Base-by-base conservation (phyloP, 257 asterid species). In the Parsonsia alboflavescens region DNA sequence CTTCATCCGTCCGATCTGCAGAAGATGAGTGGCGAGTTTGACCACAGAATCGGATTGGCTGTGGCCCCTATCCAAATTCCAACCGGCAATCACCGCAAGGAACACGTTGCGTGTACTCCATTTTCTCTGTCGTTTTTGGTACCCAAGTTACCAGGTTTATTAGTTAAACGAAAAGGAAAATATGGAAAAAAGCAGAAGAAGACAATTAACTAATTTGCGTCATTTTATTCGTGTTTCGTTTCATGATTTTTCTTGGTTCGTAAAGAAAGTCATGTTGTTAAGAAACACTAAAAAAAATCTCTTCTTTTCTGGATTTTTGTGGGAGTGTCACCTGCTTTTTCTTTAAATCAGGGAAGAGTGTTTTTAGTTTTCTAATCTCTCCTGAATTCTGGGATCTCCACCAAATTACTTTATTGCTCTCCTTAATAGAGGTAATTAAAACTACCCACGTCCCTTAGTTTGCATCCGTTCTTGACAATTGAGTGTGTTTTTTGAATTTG, bases 301-400 rank as follows among this genome's bases (percentile, higher is more conserved):
- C 54, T 53, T 17, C 10, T 74, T 50, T 33, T 82, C 79, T 73
- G 30, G 76, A 75, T 6, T 70, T 53, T 66, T 44, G 78, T 80
- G 76, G 78, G 76, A 33, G 1, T 33, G 39, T 33, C 49, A 70
- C 44, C 74, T 21, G 39, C 2, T 5, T 56, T 66, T 50, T 50
- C 71, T 68, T 53, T 15, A 46, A n/a, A 30, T 10, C 8, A 4
- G 33, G 70, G 50, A 39, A 39, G 70, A 19, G 30, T 7, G 15
- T 6, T 2, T 65, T 36, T 16, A 36, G 50, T 36, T 64, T 41
- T 22, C 44, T 41, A 21, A 26, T 64, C 74, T 72, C 70, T 82
- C 83, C 85, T 15, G 24, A 59, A 63, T n/a, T 50, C 81, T 77
- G 71, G 86, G 86, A 77, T 73, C 82, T 68, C 79, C 70, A 78